Percentiles rank a stretch among this genome's conserved stretches.
Evolutionary conservation across 179 eudicot genomes (phyloP).

Genomic region (Beta macrorhiza): DNA sequence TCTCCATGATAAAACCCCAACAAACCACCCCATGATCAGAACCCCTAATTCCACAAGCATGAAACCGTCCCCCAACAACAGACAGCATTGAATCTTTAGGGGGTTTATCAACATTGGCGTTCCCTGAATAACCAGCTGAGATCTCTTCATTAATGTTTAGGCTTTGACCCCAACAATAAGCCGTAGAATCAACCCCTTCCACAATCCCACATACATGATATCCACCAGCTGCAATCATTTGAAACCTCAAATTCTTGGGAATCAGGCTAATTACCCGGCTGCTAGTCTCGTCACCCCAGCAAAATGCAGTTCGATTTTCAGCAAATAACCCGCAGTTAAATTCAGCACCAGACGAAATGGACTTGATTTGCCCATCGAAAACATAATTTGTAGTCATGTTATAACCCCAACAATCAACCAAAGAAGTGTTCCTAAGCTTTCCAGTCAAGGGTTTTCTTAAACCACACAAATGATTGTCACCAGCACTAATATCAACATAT

Average conservation of each 20-base stretch:
- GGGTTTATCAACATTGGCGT: conserved; percentile 49
- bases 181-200: conserved; percentile 57
- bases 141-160: conserved; percentile 49
- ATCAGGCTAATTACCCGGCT: conserved; percentile 53
- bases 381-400: conserved; percentile 68
- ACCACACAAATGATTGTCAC: conserved; percentile 93
- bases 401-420: conserved; percentile 96
- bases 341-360: conserved; percentile 81
- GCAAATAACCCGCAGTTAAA: conserved; percentile 77
- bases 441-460: conserved; percentile 63
- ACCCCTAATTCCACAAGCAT: conserved; percentile 83
- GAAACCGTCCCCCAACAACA: conserved; percentile 81
- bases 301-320: conserved; percentile 63
- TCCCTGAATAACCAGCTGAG: conserved; percentile 28
- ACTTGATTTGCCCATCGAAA: conserved; percentile 64
- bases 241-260: conserved; percentile 54
- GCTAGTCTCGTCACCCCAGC: conserved; percentile 86
- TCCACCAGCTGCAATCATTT: conserved; percentile 74
- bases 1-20: conserved; percentile 66
- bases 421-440: conserved; percentile 49
- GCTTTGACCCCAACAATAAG: conserved; percentile 79
- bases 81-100: conserved; percentile 64
- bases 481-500: conserved; percentile 83
- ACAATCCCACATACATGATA: conserved; percentile 86
- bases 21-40: conserved; percentile 61